phyloP scores from a whole-genome alignment of 225 moss, liverwort and hornwort genomes.

The Physcomitrellopsis africana region DNA sequence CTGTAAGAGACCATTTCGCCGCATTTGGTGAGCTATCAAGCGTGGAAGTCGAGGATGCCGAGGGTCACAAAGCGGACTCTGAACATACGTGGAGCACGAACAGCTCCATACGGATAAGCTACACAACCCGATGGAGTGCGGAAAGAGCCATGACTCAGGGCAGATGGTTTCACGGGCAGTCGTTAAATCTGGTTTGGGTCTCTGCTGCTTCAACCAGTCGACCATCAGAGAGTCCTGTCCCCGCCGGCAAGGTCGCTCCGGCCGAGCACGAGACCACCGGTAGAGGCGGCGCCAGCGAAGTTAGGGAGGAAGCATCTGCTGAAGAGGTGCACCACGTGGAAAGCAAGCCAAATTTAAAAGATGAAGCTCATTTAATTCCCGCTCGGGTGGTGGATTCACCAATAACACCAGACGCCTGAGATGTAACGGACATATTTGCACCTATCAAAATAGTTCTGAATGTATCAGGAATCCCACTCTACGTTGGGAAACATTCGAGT shows the following conservation, averaged over 20 bases:
- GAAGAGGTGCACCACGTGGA: slow-evolving; percentile 2
- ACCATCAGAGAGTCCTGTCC: slow-evolving; percentile 14
- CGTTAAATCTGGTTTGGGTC: slow-evolving; percentile 61
- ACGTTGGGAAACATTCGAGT: slow-evolving; percentile 20
- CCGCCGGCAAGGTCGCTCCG: slow-evolving; percentile 5
- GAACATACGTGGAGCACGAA: slow-evolving; percentile 40
- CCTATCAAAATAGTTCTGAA: not conserved
- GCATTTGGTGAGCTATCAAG: slow-evolving; percentile 60
- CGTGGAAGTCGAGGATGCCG: slow-evolving; percentile 58
- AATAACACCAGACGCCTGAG: too few species aligned
- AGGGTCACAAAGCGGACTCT: slow-evolving; percentile 48
- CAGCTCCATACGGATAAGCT: slow-evolving; percentile 50
- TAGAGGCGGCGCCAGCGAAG: slow-evolving; percentile 16
- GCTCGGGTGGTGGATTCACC: slow-evolving; percentile 5
- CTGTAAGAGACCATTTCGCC: slow-evolving; percentile 62
- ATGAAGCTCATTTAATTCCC: not conserved
- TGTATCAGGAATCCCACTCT: slow-evolving; percentile 10
- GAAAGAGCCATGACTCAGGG: slow-evolving; percentile 67
- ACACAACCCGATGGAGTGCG: slow-evolving; percentile 58
- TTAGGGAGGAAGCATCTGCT: not conserved
- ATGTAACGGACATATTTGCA: too few species aligned
- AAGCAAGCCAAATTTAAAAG: slow-evolving; percentile 3
- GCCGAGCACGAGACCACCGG: slow-evolving; percentile 16
- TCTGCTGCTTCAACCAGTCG: slow-evolving; percentile 35
- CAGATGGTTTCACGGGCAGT: slow-evolving; percentile 67